Conservation (phyloP, 768 basidiomycete genomes). For the Crucibulum laeve region DNA sequence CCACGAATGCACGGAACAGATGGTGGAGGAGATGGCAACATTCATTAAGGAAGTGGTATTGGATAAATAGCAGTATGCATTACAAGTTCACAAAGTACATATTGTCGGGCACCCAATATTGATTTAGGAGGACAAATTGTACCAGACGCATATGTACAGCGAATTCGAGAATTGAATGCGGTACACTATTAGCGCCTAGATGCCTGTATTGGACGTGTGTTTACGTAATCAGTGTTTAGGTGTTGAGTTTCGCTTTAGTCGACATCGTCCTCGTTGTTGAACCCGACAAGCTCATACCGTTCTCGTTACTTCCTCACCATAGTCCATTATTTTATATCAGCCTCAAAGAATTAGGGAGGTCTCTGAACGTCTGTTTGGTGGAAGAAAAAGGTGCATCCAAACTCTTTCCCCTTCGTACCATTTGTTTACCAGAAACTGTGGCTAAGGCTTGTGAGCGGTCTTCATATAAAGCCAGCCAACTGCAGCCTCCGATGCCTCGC, state of each 20-base stretch:
- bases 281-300: not conserved
- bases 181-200: too few species aligned
- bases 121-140: too few species aligned
- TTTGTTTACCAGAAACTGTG: conserved; percentile 1
- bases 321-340: too few species aligned
- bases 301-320: too few species aligned
- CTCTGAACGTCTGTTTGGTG: too few species aligned
- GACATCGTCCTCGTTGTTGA: not conserved
- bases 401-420: not conserved
- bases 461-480: conserved; percentile 3
- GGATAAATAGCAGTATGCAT: conserved; percentile 7
- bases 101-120: not conserved
- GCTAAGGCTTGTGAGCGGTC: not conserved
- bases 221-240: not conserved
- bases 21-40: conserved; percentile 44
- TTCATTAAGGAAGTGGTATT: conserved; percentile 25
- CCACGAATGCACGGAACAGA: conserved; percentile 57
- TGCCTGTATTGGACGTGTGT: too few species aligned
- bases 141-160: too few species aligned
- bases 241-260: not conserved
- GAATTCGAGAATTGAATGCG: too few species aligned
- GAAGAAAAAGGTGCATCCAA: not conserved
- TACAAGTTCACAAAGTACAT: conserved; percentile 15
- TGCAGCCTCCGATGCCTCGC: conserved; percentile 45
- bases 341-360: too few species aligned